Base-by-base conservation (phyloP, 2,329 filamentous ascomycete species). In the Cladophialophora carrionii region DNA sequence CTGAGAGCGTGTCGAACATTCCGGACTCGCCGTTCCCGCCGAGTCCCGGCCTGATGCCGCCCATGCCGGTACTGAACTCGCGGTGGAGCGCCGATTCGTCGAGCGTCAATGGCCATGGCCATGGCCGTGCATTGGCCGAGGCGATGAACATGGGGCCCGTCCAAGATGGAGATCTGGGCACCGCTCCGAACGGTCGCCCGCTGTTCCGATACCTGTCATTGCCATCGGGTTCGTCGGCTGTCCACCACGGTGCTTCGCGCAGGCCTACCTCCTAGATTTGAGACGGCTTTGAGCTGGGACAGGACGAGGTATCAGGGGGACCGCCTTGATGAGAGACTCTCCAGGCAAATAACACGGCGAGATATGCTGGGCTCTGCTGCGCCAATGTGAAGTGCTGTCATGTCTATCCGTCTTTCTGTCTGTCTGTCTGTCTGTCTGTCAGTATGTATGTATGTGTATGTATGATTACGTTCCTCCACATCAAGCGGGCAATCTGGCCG, bases 1-100 rank as follows among this genome's bases (percentile, higher is more conserved):
- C 64, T 8, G 67, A 69, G n/a, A 67, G 64, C 51, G 59, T 64
- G 1, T 69, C 67, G 14, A 69, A 69, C 48, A 62, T 63, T 6
- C 67, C 67, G 17, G 65, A 48, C 48, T 69, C 67, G 34, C 67
- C 67, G 5, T 48, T 4, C 20, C 20, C 9, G 22, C 22, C 12
- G n/a, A 14, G 17, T 9, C 9, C 20, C 5, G 24, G 8, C 2
- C 24, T 51, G 9, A 26, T 26, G 48, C 48, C 48, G 10, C 48
- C 48, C 4, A 12, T 26, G 48, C 48, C 48, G 48, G 22, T 20
- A 4, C 2, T 51, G 6, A 26, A 43, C 37, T 43, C 37, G 8
- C 48, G 48, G 22, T 51, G 48, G 48, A 51, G 48, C 48, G 12
- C 4, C 24, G 26, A 51, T 29, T 51, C 48, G 48, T 22, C 48